phyloP scores from a whole-genome alignment of 768 basidiomycete species.

The Lentinula lateritia region DNA sequence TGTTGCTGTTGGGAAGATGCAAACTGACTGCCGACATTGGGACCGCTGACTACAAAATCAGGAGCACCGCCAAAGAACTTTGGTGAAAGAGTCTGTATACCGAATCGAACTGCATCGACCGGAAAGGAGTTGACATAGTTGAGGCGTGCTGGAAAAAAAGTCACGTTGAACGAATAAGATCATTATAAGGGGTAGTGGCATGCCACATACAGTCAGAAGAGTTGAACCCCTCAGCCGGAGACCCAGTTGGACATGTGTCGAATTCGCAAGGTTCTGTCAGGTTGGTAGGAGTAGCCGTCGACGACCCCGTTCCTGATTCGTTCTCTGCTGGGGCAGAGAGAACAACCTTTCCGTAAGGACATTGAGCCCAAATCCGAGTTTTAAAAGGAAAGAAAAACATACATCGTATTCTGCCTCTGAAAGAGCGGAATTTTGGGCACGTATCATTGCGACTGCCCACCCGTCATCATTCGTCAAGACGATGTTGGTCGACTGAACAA shows the following conservation, averaged over 20 bases:
- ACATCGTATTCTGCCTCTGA: conserved; percentile 33
- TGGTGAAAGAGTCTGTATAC: conserved; percentile 41
- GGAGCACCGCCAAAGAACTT: conserved; percentile 31
- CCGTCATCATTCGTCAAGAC: conserved; percentile 29
- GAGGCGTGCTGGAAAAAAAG: conserved; percentile 18
- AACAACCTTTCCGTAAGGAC: conserved; percentile 24
- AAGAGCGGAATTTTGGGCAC: conserved; percentile 34
- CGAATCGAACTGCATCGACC: conserved; percentile 29
- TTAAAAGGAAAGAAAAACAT: conserved; percentile 3
- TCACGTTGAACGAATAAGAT: too few relatives aligned
- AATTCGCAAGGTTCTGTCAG: conserved; percentile 34
- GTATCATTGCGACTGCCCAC: conserved; percentile 43
- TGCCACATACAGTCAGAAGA: conserved; percentile 25
- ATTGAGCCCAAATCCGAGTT: background rate
- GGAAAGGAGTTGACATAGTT: conserved; percentile 35
- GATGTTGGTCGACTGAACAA: conserved; percentile 12
- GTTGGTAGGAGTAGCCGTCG: conserved; percentile 24
- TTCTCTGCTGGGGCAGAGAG: conserved; percentile 42
- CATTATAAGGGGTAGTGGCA: background rate
- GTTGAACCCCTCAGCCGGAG: conserved; percentile 37
- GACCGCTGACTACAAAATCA: conserved; percentile 41
- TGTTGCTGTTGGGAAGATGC: background rate
- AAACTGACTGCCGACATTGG: conserved; percentile 37
- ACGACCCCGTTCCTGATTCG: conserved; percentile 41
- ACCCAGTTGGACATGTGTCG: conserved; percentile 33